These are phyloP conservation scores for Beauveria pseudobassiana DNA, from an alignment of 2,329 filamentous ascomycete genomes.

Conservation along the genomic window DNA sequence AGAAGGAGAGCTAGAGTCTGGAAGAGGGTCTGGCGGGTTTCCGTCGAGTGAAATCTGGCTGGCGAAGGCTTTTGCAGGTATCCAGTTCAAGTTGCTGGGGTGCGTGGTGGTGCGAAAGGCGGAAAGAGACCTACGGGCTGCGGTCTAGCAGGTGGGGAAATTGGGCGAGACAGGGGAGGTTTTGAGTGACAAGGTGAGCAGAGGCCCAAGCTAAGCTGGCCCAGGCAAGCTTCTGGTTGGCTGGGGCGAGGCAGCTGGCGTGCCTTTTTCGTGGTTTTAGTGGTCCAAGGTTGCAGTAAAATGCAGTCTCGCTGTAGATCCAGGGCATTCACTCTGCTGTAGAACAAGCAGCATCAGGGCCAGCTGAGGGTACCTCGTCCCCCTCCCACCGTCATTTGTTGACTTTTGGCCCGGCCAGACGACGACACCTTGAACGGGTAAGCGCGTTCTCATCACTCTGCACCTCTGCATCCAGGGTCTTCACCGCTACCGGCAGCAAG, in stretches of 20 bases:
- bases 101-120: neutral
- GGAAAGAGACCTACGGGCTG: neutral
- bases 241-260: neutral
- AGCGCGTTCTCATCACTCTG: constrained; percentile 4
- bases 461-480: neutral
- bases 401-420: neutral
- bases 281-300: neutral
- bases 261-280: constrained; percentile 1
- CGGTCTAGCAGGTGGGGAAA: constrained; percentile 33
- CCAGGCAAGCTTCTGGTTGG: neutral
- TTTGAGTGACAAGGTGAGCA: neutral
- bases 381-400: constrained; percentile 1
- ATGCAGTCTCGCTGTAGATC: neutral
- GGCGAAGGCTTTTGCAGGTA: constrained; percentile 10
- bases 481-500: constrained; percentile 3
- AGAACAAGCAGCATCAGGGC: neutral
- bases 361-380: neutral
- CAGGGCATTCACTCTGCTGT: neutral
- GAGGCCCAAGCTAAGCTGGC: constrained; percentile 1
- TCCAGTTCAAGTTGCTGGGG: constrained; percentile 6
- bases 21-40: constrained; percentile 11
- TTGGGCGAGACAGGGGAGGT: constrained; percentile 30
- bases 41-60: neutral
- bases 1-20: constrained; percentile 6
- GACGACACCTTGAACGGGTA: neutral